phyloP scores from a whole-genome alignment of 345 rosid species.

The Excoecaria agallocha region DNA sequence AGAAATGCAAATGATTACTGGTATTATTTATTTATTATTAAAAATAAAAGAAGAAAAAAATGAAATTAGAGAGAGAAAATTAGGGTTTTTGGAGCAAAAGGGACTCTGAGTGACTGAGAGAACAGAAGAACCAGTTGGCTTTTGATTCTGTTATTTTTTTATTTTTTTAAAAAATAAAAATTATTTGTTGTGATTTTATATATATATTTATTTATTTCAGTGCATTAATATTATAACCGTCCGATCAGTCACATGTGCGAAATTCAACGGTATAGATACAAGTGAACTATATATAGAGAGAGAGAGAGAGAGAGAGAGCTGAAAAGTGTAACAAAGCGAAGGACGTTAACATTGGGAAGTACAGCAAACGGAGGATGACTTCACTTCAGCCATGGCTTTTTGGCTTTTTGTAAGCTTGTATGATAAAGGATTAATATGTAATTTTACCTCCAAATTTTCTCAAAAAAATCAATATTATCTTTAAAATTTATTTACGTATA shows the following conservation, averaged over 20 bases:
- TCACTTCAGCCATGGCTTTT: not conserved
- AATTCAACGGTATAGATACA: too few relatives aligned
- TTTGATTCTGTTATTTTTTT: not conserved
- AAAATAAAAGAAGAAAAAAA: not conserved
- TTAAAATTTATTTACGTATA: too few relatives aligned
- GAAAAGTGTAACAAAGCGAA: not conserved
- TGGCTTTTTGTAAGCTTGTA: too few relatives aligned
- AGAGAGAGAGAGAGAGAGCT: too few relatives aligned
- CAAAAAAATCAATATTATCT: too few relatives aligned
- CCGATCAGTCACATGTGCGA: too few relatives aligned
- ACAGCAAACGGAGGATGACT: slow-evolving; percentile 7
- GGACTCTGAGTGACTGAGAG: not conserved
- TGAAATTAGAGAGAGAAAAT: not conserved
- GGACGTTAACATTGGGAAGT: slow-evolving; percentile 3
- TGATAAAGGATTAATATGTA: too few relatives aligned
- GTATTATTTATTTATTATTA: not conserved
- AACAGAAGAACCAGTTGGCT: slow-evolving; percentile 12
- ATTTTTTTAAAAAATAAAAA: not conserved
- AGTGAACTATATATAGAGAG: too few relatives aligned
- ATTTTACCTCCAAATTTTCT: too few relatives aligned
- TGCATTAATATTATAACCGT: too few relatives aligned
- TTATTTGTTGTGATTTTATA: too few relatives aligned
- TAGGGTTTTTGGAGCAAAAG: slow-evolving; percentile 16
- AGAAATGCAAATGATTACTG: not conserved
- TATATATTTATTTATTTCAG: too few relatives aligned